These are phyloP conservation scores for Monosiga brevicollis DNA, from an alignment of 78 protist genomes.

Conservation along the genomic window DNA sequence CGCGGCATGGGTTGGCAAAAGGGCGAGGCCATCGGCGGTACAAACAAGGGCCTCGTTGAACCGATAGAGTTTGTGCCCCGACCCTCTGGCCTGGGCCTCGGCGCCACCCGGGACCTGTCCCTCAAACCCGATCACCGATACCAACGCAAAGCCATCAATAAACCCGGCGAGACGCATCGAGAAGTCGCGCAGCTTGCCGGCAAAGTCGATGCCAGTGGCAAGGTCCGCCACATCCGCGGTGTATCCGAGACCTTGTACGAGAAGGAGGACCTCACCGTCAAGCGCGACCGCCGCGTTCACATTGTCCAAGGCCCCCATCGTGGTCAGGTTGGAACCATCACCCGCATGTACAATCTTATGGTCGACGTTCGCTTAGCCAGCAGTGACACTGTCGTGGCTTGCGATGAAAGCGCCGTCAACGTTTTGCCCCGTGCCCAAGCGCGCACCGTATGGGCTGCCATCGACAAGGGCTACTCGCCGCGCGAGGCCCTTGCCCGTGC, in stretches of 20 bases:
- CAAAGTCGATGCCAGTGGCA: neutral
- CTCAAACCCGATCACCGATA: slow-evolving; percentile 8
- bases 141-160: slow-evolving; percentile 22
- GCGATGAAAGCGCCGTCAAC: too few relatives aligned
- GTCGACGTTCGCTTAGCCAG: neutral
- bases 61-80: slow-evolving; percentile 44
- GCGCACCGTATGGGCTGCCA: neutral
- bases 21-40: slow-evolving; percentile 44
- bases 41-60: slow-evolving; percentile 24
- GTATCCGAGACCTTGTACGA: neutral
- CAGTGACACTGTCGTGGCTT: neutral
- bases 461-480: neutral
- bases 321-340: neutral
- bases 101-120: slow-evolving; percentile 28
- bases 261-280: neutral
- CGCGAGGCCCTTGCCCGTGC: neutral
- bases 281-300: neutral
- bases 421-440: too few relatives aligned
- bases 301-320: neutral
- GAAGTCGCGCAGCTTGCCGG: neutral
- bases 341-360: neutral
- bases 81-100: slow-evolving; percentile 37
- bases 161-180: neutral
- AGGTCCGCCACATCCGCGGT: neutral
- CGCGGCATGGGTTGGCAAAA: slow-evolving; percentile 63